Conservation (phyloP, 257 asterid genomes). For the Fraxinus pennsylvanica region DNA sequence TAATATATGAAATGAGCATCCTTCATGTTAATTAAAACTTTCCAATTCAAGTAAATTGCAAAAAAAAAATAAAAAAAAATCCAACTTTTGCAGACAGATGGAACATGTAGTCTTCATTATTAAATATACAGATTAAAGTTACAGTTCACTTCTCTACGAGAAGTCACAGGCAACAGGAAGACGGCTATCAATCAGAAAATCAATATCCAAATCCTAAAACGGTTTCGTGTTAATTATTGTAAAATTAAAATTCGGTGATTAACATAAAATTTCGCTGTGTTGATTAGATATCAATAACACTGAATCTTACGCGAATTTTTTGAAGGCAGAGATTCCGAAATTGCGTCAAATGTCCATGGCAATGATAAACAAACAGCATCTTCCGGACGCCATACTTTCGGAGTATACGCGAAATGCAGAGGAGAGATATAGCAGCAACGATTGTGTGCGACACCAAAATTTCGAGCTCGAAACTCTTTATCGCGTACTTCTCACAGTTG, state of each 20-base stretch:
- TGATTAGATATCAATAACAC: neutral
- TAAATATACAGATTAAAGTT: no score
- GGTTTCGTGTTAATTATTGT: neutral
- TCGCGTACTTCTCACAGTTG: constrained; percentile 59
- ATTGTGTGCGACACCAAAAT: constrained; percentile 52
- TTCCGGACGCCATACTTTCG: constrained; percentile 67
- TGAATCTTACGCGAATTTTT: constrained; percentile 55
- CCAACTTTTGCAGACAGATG: neutral
- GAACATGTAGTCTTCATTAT: no score
- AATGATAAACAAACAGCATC: constrained; percentile 68
- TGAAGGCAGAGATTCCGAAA: constrained; percentile 57
- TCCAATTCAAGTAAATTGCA: neutral
- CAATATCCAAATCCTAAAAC: neutral
- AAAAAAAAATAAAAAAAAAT: no score
- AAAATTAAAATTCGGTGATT: neutral
- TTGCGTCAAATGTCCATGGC: constrained; percentile 58
- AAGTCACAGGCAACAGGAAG: neutral
- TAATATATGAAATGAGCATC: neutral
- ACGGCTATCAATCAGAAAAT: neutral
- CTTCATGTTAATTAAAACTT: neutral
- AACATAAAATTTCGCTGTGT: neutral
- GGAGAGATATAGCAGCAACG: constrained; percentile 66
- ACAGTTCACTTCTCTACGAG: neutral
- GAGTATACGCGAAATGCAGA: constrained; percentile 65
- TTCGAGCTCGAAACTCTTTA: constrained; percentile 60